Evolutionary conservation across 129 eudicot genomes (phyloP).

Genomic region (Tagetes patula): DNA sequence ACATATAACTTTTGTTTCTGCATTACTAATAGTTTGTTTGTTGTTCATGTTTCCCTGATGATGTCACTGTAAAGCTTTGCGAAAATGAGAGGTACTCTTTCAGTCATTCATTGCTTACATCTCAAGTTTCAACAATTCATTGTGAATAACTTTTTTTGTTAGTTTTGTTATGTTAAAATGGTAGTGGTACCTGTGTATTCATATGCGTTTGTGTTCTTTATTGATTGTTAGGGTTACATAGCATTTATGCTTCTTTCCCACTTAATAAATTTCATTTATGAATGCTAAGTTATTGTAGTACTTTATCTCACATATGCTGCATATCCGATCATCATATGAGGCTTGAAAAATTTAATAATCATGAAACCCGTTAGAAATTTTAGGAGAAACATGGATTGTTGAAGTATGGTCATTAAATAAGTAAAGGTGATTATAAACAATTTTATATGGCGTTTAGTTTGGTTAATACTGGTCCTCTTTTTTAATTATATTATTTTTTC

Average conservation of each 20-base stretch:
- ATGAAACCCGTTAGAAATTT: constrained; percentile 13
- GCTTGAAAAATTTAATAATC: not conserved
- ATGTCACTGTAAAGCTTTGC: constrained; percentile 59
- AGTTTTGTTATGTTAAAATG: not conserved
- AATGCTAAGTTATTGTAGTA: constrained; percentile 10
- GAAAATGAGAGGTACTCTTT: constrained; percentile 72
- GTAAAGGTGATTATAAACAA: not conserved
- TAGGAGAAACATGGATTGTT: constrained; percentile 17
- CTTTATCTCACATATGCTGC: not conserved
- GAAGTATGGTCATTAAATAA: not conserved
- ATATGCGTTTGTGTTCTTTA: not conserved
- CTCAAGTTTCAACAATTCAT: constrained; percentile 18
- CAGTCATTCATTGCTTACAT: constrained; percentile 20
- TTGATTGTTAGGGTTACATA: constrained; percentile 1
- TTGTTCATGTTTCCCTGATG: constrained; percentile 39
- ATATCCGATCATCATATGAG: constrained; percentile 11
- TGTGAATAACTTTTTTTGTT: constrained; percentile 9
- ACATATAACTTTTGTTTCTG: constrained; percentile 11
- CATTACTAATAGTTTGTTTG: constrained; percentile 31
- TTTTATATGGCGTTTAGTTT: not conserved
- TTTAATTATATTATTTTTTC: constrained; percentile 7
- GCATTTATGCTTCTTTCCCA: constrained; percentile 5
- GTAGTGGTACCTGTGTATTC: not conserved
- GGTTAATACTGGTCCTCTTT: constrained; percentile 19
- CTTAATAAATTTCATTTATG: not conserved